Evolutionary conservation across 2,329 filamentous ascomycete genomes (phyloP), one percentile per base, ranked within the genome.

Genomic region (Aspergillus unguis): DNA sequence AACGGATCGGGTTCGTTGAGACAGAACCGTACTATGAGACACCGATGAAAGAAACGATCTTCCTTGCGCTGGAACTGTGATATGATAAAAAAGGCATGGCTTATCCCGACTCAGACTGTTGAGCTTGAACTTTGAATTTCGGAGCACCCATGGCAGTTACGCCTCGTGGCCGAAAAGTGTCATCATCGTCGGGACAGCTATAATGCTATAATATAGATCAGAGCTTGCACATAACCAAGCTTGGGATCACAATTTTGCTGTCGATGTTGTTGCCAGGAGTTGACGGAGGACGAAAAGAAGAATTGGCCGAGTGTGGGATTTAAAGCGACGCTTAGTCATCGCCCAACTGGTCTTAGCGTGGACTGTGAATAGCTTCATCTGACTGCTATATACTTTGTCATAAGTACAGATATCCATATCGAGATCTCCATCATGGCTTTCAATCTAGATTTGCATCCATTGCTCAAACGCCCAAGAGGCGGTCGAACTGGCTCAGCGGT

Each of bases 1-100:
- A 63, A 44, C 63, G 62, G 4, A 62, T 75, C 54, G 81, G 82
- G 1, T 85, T 85, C 64, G 66, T 68, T 56, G 75, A 79, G 58
- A 75, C 77, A 36, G 69, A 71, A 37, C 63, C 71, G 26, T 85
- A 85, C 60, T 84, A 85, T 64, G 73, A 80, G 10, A 83, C 77
- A 32, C 80, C 80, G 4, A 58, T 83, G 33, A 69, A 77, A 46
- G 75, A 73, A 28, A 82, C 80, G 5, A 67, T 78, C 11, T 85
- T 83, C 61, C 68, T 84, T 61, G 71, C 67, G 28, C 58, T 76
- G 51, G 46, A 60, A 35, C 27, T 61, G 41, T 45, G 35, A 35
- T 28, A 27, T 2, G 7, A 9, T 35, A 26, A 2, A 36, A 42
- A 37, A 8, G 40, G 29, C 5, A 33, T 8, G 29, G n/a, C 50